phyloP scores from a whole-genome alignment of 495 filamentous ascomycete genomes.

The Xylaria castorea region DNA sequence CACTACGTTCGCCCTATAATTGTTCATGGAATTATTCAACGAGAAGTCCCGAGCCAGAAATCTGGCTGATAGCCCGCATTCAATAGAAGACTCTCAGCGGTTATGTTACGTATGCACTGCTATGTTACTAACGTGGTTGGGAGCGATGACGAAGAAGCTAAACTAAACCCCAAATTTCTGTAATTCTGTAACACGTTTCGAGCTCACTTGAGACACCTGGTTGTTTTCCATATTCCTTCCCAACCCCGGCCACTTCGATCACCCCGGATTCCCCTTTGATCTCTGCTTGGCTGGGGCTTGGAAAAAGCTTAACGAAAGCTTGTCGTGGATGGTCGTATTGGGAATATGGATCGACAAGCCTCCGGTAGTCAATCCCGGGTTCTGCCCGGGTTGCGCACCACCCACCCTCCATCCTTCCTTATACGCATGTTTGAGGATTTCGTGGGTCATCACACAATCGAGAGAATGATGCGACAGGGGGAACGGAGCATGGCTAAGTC shows the following conservation, averaged over 20 bases:
- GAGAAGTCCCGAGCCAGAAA: neutral
- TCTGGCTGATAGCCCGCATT: neutral
- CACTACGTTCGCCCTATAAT: neutral
- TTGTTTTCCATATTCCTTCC: constrained; percentile 12
- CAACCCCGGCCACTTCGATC: constrained; percentile 1
- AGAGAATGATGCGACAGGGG: constrained; percentile 17
- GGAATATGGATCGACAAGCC: constrained; percentile 17
- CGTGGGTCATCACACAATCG: constrained; percentile 2
- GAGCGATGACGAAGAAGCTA: constrained; percentile 16
- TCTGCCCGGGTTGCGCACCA: constrained; percentile 1
- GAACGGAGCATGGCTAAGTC: constrained; percentile 14
- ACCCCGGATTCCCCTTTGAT: constrained; percentile 14
- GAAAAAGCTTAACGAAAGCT: constrained; percentile 18
- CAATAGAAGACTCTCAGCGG: neutral
- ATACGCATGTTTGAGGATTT: constrained; percentile 21
- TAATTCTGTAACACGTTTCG: constrained; percentile 26
- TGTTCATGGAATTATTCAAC: neutral
- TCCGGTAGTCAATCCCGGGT: neutral
- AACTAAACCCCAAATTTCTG: neutral
- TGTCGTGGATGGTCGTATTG: neutral
- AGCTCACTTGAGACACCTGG: constrained; percentile 16
- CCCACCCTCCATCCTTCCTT: neutral
- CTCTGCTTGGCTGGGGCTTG: constrained; percentile 20
- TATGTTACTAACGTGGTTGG: neutral
- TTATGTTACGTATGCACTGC: neutral